Evolutionary conservation across 495 filamentous ascomycete species (phyloP), one percentile per base, ranked within the genome.

Genomic region (Xylaria curta): DNA sequence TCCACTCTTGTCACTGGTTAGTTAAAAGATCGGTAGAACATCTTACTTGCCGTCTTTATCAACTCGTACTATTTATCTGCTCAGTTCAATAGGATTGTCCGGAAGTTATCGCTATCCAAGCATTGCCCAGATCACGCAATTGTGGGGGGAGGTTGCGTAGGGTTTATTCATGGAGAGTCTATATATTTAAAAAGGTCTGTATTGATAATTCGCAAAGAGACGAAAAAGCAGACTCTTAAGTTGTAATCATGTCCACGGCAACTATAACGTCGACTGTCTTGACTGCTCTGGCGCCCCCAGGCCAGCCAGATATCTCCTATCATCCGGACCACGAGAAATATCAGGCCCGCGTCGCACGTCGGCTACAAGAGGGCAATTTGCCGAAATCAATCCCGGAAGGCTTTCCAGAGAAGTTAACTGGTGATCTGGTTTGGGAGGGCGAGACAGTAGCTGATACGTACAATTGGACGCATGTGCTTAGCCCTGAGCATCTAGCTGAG

Each of bases 341-440:
- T 75, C 81, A 86, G 63, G 82, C 82, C 8, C 82, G 89, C 26
- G 79, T 77, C 49, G 77, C 82, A 71, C 80, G 80, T n/a, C 82
- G 87, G 38, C 75, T 74, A 12, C 70, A 73, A 66, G 81, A 83
- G 28, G 82, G 81, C 46, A 81, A 78, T 7, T 70, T 88, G 7
- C 76, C 80, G 4, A 81, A 73, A n/a, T 79, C 74, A 0, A 70
- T 90, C 2, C 89, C 89, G 0, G 72, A 74, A 2, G 86, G 85
- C 0, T 91, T 87, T 69, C 89, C 89, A 15, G 36, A 76, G 31
- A 54, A 85, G 46, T 68, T 91, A 15, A 74, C 74, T 0, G 87
- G 85, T 0, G 76, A 83, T 2, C 78, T 91, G 1, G 88, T 89
- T 0, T 92, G 89, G 89, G 87, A 89, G 62, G 87, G 87, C 0